These are phyloP conservation scores for Begonia fuchsioides DNA, from an alignment of 306 rosid species.

Conservation along the genomic window DNA sequence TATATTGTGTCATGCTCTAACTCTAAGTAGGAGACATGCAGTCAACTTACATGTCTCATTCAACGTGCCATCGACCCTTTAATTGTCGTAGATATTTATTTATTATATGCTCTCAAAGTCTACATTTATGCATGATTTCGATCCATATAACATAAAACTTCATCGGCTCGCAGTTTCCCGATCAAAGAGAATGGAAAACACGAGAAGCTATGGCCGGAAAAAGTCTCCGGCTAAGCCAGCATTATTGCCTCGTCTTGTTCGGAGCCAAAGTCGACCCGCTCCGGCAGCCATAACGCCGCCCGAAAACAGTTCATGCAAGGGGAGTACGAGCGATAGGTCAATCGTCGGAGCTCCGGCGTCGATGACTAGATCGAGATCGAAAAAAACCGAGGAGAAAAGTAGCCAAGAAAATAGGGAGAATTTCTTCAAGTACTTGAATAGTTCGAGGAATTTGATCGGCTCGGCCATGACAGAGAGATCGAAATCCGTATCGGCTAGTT, in stretches of 20 bases:
- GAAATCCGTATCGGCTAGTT: neutral
- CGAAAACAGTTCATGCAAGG: constrained; percentile 5
- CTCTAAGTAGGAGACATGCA: too few species aligned
- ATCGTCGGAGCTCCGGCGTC: neutral
- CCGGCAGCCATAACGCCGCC: neutral
- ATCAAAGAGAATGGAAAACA: too few species aligned
- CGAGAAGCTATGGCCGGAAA: too few species aligned
- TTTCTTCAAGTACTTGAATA: neutral
- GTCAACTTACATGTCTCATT: too few species aligned
- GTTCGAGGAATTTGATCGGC: neutral
- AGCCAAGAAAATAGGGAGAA: neutral
- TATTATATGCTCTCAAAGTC: too few species aligned
- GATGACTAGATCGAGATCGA: neutral
- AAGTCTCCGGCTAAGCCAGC: too few species aligned
- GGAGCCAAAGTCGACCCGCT: constrained; percentile 10
- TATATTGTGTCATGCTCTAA: too few species aligned
- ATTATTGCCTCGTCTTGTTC: neutral
- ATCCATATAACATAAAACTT: too few species aligned
- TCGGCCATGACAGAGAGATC: neutral
- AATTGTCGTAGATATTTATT: too few species aligned
- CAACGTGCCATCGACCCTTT: too few species aligned
- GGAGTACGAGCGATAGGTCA: constrained; percentile 2
- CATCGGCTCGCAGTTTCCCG: too few species aligned
- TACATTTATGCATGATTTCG: too few species aligned
- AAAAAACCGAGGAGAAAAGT: constrained; percentile 3